Conservation (phyloP, 1,284 basidiomycete species). For the Ceratobasidium sp. region DNA sequence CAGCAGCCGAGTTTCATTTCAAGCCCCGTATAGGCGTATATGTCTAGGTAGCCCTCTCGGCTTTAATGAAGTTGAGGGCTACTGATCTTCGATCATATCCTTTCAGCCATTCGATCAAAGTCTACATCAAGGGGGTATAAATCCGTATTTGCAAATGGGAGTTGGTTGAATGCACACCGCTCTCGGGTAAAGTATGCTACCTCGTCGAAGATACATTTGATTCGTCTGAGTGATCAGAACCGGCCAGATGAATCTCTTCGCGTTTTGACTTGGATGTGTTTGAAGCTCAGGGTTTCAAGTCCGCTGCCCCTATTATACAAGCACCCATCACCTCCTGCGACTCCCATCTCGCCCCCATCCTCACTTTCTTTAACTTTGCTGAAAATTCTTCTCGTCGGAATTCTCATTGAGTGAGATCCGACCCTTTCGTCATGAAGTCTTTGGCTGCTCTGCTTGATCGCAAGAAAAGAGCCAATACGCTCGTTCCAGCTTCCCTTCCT, state of each 20-base stretch:
- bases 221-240: not conserved
- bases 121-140: not conserved
- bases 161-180: not conserved
- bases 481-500: conserved; percentile 20
- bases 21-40: not conserved
- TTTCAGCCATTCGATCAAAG: not conserved
- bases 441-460: conserved; percentile 34
- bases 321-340: not conserved
- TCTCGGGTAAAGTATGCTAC: not conserved
- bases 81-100: not conserved
- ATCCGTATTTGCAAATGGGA: not conserved
- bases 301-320: conserved; percentile 32
- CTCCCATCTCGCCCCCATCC: not conserved
- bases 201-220: not conserved
- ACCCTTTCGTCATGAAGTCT: conserved; percentile 32
- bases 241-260: not conserved
- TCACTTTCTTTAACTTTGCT: conserved; percentile 3
- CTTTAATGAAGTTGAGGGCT: too few relatives aligned
- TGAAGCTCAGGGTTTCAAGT: conserved; percentile 18
- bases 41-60: not conserved
- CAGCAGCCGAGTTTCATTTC: not conserved
- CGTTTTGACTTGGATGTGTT: not conserved
- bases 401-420: conserved; percentile 28
- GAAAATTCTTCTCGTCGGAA: not conserved
- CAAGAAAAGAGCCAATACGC: conserved; percentile 30